Evolutionary conservation across 352 stramenopile genomes (phyloP).

Genomic region (Poterioochromonas sp.): DNA sequence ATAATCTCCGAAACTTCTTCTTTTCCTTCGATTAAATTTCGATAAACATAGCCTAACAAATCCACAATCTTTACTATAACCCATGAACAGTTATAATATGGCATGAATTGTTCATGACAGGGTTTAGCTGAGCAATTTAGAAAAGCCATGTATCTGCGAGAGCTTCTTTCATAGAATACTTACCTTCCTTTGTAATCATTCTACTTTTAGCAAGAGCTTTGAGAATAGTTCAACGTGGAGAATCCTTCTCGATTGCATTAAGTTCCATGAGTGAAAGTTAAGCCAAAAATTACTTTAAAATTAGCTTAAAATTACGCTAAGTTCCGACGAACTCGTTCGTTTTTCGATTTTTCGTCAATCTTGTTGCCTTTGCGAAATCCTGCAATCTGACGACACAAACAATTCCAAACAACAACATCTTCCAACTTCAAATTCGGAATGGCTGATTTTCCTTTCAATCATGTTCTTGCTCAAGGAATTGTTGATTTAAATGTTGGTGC

Average conservation of each 20-base stretch:
- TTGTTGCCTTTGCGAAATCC: slow-evolving; percentile 11
- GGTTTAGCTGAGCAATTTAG: too few species aligned
- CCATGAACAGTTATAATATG: too few species aligned
- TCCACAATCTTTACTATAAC: too few species aligned
- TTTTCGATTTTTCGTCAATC: slow-evolving; percentile 15
- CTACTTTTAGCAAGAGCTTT: slow-evolving; percentile 14
- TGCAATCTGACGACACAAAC: slow-evolving; percentile 11
- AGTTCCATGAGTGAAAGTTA: slow-evolving; percentile 14
- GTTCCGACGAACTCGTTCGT: slow-evolving; percentile 8
- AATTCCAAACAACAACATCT: slow-evolving; percentile 15
- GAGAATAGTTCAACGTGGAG: slow-evolving; percentile 11
- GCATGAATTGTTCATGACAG: too few species aligned
- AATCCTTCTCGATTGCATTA: slow-evolving; percentile 14
- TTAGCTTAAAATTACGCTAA: slow-evolving; percentile 17
- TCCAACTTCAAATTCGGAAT: slow-evolving; percentile 14
- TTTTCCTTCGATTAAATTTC: too few species aligned
- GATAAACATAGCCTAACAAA: too few species aligned
- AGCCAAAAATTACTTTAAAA: slow-evolving; percentile 18
- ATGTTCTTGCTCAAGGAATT: slow-evolving; percentile 14
- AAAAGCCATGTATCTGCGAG: too few species aligned
- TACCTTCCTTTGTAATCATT: slow-evolving; percentile 15
- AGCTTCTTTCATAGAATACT: too few species aligned
- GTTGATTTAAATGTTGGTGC: slow-evolving; percentile 14
- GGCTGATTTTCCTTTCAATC: slow-evolving; percentile 13
- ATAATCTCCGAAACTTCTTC: too few species aligned